Evolutionary conservation across 495 filamentous ascomycete species (phyloP).

Genomic region (Copromyces sp.): DNA sequence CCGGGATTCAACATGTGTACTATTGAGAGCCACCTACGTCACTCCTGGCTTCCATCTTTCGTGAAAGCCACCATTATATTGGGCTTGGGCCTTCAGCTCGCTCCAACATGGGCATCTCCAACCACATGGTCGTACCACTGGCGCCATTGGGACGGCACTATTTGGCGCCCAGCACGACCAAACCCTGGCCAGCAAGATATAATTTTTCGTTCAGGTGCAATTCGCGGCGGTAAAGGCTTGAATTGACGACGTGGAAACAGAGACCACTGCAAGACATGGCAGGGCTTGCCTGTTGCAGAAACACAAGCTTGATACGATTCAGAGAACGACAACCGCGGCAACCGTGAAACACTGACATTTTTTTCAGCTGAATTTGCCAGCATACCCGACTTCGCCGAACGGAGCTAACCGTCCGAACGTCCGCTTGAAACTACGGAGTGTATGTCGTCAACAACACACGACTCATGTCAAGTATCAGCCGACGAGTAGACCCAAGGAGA

Average conservation of each 20-base stretch:
- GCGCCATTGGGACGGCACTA: neutral
- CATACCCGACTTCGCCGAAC: neutral
- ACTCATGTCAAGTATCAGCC: neutral
- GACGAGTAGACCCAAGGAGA: neutral
- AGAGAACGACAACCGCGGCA: neutral
- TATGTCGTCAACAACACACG: neutral
- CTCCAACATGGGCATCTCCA: no score
- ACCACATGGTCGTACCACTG: no score
- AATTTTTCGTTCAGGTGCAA: neutral
- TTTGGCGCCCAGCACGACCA: neutral
- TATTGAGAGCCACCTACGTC: neutral
- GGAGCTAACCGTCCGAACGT: neutral
- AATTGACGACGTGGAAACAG: neutral
- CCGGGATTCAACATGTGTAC: neutral
- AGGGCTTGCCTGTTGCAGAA: neutral
- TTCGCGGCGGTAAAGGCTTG: neutral
- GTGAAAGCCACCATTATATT: neutral
- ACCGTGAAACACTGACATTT: neutral
- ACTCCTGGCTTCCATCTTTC: neutral
- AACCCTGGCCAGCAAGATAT: neutral
- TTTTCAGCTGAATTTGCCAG: neutral
- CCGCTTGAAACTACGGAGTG: neutral
- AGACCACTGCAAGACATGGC: neutral
- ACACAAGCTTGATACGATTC: neutral
- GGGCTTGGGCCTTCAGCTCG: no score